Evolutionary conservation across 257 asterid genomes (phyloP).

Genomic region (Solanum virginianum): DNA sequence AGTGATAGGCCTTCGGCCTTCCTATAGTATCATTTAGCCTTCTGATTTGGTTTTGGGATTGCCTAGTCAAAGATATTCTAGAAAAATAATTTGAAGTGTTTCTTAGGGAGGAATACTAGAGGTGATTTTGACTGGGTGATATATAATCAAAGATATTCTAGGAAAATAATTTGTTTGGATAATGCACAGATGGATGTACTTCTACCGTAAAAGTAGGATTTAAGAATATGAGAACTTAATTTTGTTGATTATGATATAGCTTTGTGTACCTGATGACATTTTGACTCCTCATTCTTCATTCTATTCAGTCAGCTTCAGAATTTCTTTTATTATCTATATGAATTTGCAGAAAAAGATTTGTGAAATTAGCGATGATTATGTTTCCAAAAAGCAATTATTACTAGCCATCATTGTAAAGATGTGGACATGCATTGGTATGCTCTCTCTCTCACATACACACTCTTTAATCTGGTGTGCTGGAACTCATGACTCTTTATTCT

Average conservation of each 20-base stretch:
- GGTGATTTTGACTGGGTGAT: too few species aligned
- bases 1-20: too few species aligned
- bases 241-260: neutral
- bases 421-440: conserved; percentile 40
- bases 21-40: too few species aligned
- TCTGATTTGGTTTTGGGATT: too few species aligned
- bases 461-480: neutral
- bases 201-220: too few species aligned
- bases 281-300: neutral
- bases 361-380: conserved; percentile 46
- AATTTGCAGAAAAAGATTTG: conserved; percentile 40
- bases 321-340: neutral
- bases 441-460: neutral
- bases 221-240: neutral
- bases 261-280: neutral
- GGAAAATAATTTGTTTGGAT: too few species aligned
- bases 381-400: conserved; percentile 16
- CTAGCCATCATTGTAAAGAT: conserved; percentile 33
- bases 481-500: neutral
- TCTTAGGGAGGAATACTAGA: too few species aligned
- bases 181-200: neutral
- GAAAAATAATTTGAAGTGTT: too few species aligned
- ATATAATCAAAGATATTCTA: too few species aligned
- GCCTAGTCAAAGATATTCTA: too few species aligned
- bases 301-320: neutral